Evolutionary conservation across 1,284 basidiomycete genomes (phyloP), one percentile per base, ranked within the genome.

Genomic region (Chalciporus sp.): DNA sequence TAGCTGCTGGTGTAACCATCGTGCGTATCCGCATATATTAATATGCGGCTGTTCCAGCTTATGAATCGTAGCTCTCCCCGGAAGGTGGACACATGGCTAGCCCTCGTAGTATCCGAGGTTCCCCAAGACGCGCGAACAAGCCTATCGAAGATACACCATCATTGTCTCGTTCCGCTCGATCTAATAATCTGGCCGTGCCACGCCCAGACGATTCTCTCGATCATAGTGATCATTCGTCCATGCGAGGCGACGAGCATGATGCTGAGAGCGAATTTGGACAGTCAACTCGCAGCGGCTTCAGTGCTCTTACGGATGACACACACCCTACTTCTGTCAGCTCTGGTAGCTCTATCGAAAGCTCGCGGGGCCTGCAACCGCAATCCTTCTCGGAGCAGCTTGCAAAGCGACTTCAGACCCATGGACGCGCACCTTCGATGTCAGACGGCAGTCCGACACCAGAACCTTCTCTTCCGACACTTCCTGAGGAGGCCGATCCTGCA

Each of bases 1-100:
- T 95, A 42, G 88, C 83, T 33, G 85, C 85, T 49, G 90, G 92
- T 23, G 84, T 83, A 26, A 85, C 85, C 53, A 77, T 88, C 60
- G 88, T 90, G 66, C 61, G 82, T 69, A 41, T 61, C 52, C 49
- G 50, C 47, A 45, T n/a, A 42, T 35, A 51, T 23, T 26, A n/a
- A 31, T 46, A 7, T 16, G 16, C 7, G 14, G 19, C 26, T 28
- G 19, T 46, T 35, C 51, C 47, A 16, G 52, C 53, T 67, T 41
- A 67, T 49, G 28, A 43, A 31, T 50, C 46, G 28, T 81, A 69
- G 71, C 58, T 72, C 42, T 82, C 84, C 39, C 77, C 72, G 4
- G 72, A 82, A 56, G 76, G 81, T 52, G 81, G 76, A 19, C 75
- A 81, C 42, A 69, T 82, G 17, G 82, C 83, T 2, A 86, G 81